Evolutionary conservation across 2,329 filamentous ascomycete species (phyloP), one percentile per base, ranked within the genome.

Genomic region (Diplodia sapinea): DNA sequence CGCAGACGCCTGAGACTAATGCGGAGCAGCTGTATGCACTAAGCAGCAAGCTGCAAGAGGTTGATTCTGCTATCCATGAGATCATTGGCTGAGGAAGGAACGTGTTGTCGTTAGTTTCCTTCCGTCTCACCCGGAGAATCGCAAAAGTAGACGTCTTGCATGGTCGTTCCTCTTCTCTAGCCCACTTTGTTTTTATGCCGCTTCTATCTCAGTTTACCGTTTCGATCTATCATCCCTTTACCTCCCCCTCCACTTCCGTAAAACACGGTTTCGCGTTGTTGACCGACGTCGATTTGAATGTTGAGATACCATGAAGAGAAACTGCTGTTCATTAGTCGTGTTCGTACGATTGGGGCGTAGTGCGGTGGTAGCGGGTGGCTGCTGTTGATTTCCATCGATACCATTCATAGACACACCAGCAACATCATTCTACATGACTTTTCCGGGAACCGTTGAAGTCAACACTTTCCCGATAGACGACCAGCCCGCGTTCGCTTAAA

Each of bases 31-130:
- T 62, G 17, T 51, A 50, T 7, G 57, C 40, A 2, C 43, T 62
- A 17, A 50, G 57, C 31, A 23, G 13, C 26, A 62, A 50, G 43
- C 43, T 62, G 43, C 57, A 62, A 50, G 20, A 29, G 17, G 57
- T 62, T 29, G 57, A 62, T n/a, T 36, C 43, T 31, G 57, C 57
- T 40, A 62, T 62, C 5, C 43, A 62, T 11, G 43, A 51, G 57
- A 62, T 62, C 57, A 62, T 62, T 29, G 57, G 43, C 29, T 62
- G 57, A 62, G 4, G 31, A 33, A 7, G 5, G 31, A 5, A 26
- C 31, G 31, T 33, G 31, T 33, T 8, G 31, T 33, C 31, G 31
- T 33, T 33, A 5, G 6, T 33, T 33, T 33, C 6, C 8, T 47
- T 47, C 3, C 43, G 1, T n/a, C n/a, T 11, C 15, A 20, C 20